Evolutionary conservation across 352 stramenopile genomes (phyloP), one percentile per base, ranked within the genome.

Genomic region (Phytophthora ramorum): DNA sequence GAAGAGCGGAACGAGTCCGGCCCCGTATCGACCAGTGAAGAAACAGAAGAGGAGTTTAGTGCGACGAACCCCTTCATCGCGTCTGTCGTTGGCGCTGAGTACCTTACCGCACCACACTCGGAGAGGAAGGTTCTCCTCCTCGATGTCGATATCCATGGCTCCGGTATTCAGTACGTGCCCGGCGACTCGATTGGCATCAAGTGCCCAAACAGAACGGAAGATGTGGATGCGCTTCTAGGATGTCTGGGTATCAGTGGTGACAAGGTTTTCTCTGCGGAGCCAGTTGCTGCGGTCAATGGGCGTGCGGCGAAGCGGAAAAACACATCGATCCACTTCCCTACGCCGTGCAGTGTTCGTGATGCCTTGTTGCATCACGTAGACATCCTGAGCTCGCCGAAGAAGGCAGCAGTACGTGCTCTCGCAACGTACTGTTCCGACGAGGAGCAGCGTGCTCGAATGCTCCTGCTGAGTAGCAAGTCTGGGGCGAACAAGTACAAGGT

Each of bases 141-240:
- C 43, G 69, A 87, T 5, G 49, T 93, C 24, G 73, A 86, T 40
- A 68, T 84, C 19, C 65, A 26, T 1, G 73, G 61, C 2, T 89
- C 81, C 2, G 63, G 65, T 0, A 86, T 95, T 51, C 55, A 75
- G 26, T 97, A 92, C 45, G 75, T 71, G 9, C 91, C 91, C 1
- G 91, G 91, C 4, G 91, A 97, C 49, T 89, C 88, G 16, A 89
- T 97, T 22, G 90, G 90, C 2, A 71, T 97, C 65, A 85, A 91
- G 59, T 97, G 90, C 35, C 83, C 88, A 0, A 97, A 97, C 69
- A 69, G 73, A 30, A 28, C n/a, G 3, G 63, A 78, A 40, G 83
- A 90, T 34, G 87, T 96, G 24, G 76, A 88, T 24, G 87, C 74
- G 2, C 48, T 96, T n/a, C 70, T 97, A 10, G 40, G 66, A 16